Percentiles rank a stretch among this genome's conserved stretches.
phyloP scores from a whole-genome alignment of 257 asterid species.

The Thymus quinquecostatus region DNA sequence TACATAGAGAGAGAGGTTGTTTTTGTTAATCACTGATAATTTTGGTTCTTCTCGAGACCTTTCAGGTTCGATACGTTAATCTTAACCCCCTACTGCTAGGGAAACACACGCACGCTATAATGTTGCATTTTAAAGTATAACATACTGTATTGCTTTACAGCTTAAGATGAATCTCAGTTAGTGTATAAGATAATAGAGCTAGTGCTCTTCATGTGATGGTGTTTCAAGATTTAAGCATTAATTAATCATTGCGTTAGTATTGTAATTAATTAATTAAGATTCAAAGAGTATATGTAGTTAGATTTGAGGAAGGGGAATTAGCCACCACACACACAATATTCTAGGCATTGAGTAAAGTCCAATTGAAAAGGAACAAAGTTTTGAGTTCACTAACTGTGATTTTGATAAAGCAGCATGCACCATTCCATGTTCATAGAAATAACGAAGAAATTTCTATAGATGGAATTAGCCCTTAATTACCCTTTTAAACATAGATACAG shows the following conservation, averaged over 20 bases:
- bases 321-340: too few relatives aligned
- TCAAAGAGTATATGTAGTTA: neutral
- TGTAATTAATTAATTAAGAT: neutral
- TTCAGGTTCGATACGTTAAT: too few relatives aligned
- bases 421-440: too few relatives aligned
- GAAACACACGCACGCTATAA: too few relatives aligned
- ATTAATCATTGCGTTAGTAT: neutral
- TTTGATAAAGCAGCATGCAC: too few relatives aligned
- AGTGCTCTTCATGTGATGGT: conserved; percentile 5
- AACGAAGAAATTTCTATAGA: too few relatives aligned
- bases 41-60: neutral
- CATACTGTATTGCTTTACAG: too few relatives aligned
- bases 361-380: too few relatives aligned
- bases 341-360: neutral
- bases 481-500: neutral
- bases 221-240: neutral
- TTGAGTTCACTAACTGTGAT: too few relatives aligned
- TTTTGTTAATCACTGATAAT: neutral
- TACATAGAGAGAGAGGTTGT: conserved; percentile 43
- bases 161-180: too few relatives aligned
- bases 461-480: neutral
- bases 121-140: too few relatives aligned
- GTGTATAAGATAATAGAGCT: neutral
- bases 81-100: too few relatives aligned
- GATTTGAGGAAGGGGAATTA: neutral